These are phyloP conservation scores for Torulaspora microellipsoides DNA, from an alignment of 805 yeast species.

Conservation along the genomic window DNA sequence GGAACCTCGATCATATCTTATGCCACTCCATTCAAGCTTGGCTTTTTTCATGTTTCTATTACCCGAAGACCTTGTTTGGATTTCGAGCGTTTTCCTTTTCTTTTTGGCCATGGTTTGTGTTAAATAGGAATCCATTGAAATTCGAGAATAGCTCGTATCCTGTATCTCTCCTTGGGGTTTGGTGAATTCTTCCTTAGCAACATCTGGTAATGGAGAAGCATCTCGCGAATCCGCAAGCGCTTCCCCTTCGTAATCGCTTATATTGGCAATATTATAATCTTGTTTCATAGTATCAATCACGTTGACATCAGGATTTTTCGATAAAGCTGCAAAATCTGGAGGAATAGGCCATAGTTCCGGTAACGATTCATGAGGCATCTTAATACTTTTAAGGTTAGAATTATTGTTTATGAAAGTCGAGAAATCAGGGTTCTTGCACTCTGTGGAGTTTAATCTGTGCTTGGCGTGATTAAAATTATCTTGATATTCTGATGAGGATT, in stretches of 20 bases:
- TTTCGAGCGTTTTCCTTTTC: constrained; percentile 7
- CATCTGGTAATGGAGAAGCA: background rate
- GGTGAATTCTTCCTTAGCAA: background rate
- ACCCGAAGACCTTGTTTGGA: background rate
- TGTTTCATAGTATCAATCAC: constrained; percentile 7
- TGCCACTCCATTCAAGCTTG: constrained; percentile 2
- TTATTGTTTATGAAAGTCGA: constrained; percentile 23
- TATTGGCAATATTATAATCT: constrained; percentile 3
- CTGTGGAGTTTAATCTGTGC: constrained; percentile 13
- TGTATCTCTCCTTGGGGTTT: background rate
- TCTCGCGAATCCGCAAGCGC: constrained; percentile 11
- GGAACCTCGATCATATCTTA: constrained; percentile 3
- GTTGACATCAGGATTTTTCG: background rate
- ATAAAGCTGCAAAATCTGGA: background rate
- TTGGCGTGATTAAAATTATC: constrained; percentile 33
- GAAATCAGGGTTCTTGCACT: constrained; percentile 10
- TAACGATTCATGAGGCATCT: constrained; percentile 33
- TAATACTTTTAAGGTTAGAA: constrained; percentile 23
- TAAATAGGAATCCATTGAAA: constrained; percentile 19
- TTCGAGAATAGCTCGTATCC: background rate
- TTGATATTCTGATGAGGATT: constrained; percentile 38
- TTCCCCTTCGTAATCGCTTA: constrained; percentile 14
- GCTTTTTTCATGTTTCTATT: constrained; percentile 1
- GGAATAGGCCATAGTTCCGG: constrained; percentile 29
- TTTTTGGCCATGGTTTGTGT: constrained; percentile 24